A percentile compares a stretch with the other conserved stretches of the same genome.
These are phyloP conservation scores for Conticribra guillardii DNA, from an alignment of 108 stramenopile species.

Conservation along the genomic window DNA sequence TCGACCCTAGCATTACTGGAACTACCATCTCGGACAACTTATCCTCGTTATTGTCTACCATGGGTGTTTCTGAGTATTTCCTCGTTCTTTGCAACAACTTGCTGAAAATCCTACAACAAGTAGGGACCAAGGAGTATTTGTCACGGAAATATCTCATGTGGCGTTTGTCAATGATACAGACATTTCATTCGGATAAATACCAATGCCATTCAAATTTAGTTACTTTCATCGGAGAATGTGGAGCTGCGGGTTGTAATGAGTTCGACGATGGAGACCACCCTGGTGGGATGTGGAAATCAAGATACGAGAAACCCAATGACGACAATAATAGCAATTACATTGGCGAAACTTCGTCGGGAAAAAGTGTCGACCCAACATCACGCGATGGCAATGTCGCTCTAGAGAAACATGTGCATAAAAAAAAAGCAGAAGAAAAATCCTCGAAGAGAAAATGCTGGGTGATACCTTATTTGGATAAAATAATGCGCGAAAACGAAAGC, in stretches of 20 bases:
- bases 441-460: too few relatives aligned
- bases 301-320: too few relatives aligned
- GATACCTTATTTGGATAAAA: too few relatives aligned
- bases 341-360: too few relatives aligned
- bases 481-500: too few relatives aligned
- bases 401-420: too few relatives aligned
- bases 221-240: conserved; percentile 12
- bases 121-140: conserved; percentile 22
- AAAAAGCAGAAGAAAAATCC: too few relatives aligned
- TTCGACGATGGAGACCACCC: conserved; percentile 16
- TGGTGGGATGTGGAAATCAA: conserved; percentile 18
- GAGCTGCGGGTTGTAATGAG: conserved; percentile 12
- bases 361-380: too few relatives aligned
- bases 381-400: too few relatives aligned
- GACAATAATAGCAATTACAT: background rate
- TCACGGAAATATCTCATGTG: conserved; percentile 26
- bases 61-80: conserved; percentile 21
- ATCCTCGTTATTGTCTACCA: background rate
- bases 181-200: background rate
- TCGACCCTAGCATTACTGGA: too few relatives aligned
- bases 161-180: conserved; percentile 3
- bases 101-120: conserved; percentile 11
- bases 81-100: conserved; percentile 7
- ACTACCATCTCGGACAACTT: conserved; percentile 19
- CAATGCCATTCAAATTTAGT: background rate